Percentiles rank a stretch among this genome's conserved stretches.
Conservation (phyloP, 2,329 filamentous ascomycete species). For the Colletotrichum chlorophyti region DNA sequence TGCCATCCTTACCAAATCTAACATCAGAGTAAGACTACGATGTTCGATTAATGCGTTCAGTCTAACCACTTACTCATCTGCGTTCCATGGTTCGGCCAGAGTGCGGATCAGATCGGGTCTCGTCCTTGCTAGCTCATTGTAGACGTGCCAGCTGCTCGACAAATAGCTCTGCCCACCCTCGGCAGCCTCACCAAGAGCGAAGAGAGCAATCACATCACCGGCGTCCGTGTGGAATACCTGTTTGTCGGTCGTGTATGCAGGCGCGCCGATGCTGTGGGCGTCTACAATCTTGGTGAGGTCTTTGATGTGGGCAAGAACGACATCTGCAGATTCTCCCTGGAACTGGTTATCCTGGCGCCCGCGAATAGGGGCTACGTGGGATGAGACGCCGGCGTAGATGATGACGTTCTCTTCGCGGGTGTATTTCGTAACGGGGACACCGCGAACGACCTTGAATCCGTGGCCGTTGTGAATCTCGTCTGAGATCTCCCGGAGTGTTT, state of each 20-base stretch:
- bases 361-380: constrained; percentile 61
- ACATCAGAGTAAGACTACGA: neutral
- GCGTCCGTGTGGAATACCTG: constrained; percentile 69
- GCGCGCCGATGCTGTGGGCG: constrained; percentile 55
- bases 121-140: constrained; percentile 66
- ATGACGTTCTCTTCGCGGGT: constrained; percentile 63
- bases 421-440: constrained; percentile 59
- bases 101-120: constrained; percentile 66
- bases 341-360: constrained; percentile 58
- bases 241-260: constrained; percentile 66
- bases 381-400: constrained; percentile 65
- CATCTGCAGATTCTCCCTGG: constrained; percentile 54
- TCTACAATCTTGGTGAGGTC: constrained; percentile 54
- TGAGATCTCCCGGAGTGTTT: constrained; percentile 57
- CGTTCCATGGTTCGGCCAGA: constrained; percentile 57
- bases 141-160: constrained; percentile 64
- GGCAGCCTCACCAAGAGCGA: constrained; percentile 58
- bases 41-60: neutral
- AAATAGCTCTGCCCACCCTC: constrained; percentile 64
- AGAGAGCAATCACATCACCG: constrained; percentile 65
- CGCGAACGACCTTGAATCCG: constrained; percentile 68
- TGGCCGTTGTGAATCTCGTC: constrained; percentile 62
- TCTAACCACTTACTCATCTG: constrained; percentile 43
- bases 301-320: constrained; percentile 67
- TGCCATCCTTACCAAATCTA: constrained; percentile 58